phyloP scores from a whole-genome alignment of 352 stramenopile genomes.

The Globisporangium nodosum region DNA sequence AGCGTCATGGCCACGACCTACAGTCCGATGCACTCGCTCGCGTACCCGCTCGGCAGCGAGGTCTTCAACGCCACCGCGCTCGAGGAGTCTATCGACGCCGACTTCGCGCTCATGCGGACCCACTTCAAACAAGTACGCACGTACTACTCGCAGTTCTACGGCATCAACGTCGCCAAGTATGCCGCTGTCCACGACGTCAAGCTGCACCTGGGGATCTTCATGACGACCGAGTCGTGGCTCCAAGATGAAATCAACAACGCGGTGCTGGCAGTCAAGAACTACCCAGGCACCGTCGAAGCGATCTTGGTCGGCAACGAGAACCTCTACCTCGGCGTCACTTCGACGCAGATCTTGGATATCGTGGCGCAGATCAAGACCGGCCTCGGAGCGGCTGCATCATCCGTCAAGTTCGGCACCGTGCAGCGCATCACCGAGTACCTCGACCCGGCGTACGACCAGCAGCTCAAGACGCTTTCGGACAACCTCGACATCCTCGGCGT shows the following conservation, averaged over 20 bases:
- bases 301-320: conserved; percentile 20
- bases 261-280: conserved; percentile 14
- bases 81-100: conserved; percentile 17
- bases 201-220: conserved; percentile 28
- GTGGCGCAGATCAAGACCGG: conserved; percentile 18
- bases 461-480: conserved; percentile 12
- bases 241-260: conserved; percentile 21
- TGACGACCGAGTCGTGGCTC: conserved; percentile 22
- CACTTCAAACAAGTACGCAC: conserved; percentile 25
- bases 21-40: conserved; percentile 11
- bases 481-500: conserved; percentile 28
- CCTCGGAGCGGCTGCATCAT: conserved; percentile 7
- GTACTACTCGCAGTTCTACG: conserved; percentile 31
- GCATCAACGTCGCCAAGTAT: conserved; percentile 18
- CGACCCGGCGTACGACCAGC: background rate
- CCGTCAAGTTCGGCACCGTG: conserved; percentile 22
- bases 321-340: conserved; percentile 12
- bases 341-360: conserved; percentile 14
- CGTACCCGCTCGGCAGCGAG: conserved; percentile 10
- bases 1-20: conserved; percentile 13
- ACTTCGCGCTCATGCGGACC: conserved; percentile 22
- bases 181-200: conserved; percentile 20
- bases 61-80: conserved; percentile 9
- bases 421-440: conserved; percentile 30
- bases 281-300: conserved; percentile 10